These are phyloP conservation scores for Nevesoporus exiguus DNA, from an alignment of 768 basidiomycete species.

Conservation along the genomic window DNA sequence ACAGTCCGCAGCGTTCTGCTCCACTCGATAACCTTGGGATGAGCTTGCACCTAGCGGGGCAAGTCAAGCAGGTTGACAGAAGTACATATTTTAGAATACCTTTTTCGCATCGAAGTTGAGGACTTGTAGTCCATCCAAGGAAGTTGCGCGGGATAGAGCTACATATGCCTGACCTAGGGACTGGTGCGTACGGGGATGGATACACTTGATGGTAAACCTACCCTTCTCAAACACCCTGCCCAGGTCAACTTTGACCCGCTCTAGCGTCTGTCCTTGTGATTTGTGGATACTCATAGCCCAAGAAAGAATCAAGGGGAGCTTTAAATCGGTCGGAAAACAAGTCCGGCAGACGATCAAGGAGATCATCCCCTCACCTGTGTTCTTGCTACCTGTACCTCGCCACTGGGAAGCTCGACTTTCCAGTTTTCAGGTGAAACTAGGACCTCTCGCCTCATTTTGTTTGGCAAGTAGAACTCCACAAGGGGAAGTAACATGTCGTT, in stretches of 20 bases:
- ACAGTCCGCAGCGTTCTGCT: constrained; percentile 63
- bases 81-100: constrained; percentile 38
- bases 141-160: constrained; percentile 85
- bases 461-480: constrained; percentile 71
- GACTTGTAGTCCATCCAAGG: constrained; percentile 80
- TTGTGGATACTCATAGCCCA: constrained; percentile 99
- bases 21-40: constrained; percentile 72
- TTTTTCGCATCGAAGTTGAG: constrained; percentile 73
- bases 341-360: background rate
- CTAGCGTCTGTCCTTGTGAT: constrained; percentile 94
- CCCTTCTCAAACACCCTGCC: constrained; percentile 92
- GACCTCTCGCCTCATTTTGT: constrained; percentile 49
- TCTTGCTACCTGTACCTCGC: constrained; percentile 77
- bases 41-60: constrained; percentile 55
- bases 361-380: constrained; percentile 56
- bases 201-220: constrained; percentile 23
- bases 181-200: background rate
- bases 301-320: constrained; percentile 85
- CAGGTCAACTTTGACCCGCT: constrained; percentile 92
- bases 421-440: constrained; percentile 70
- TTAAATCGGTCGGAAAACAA: constrained; percentile 2
- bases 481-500: constrained; percentile 53
- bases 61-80: constrained; percentile 2
- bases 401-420: constrained; percentile 86
- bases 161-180: constrained; percentile 83